Evolutionary conservation across 805 yeast genomes (phyloP).

Genomic region (Wickerhamiella azyma): DNA sequence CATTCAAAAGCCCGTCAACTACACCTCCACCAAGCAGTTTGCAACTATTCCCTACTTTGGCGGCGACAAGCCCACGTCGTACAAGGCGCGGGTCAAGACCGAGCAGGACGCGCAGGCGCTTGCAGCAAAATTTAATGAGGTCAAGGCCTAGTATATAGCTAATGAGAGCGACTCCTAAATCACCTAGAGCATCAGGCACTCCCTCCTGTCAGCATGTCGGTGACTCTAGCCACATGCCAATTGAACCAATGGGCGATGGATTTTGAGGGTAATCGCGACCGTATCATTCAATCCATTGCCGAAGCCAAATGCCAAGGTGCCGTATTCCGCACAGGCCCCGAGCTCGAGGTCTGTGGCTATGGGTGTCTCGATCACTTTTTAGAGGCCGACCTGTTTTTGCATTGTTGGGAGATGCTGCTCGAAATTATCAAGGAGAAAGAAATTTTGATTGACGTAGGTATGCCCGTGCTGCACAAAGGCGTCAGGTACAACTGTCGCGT

Average conservation of each 20-base stretch:
- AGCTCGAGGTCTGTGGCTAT: constrained; percentile 85
- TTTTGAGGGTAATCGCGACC: constrained; percentile 89
- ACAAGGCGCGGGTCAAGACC: constrained; percentile 63
- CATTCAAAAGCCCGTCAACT: constrained; percentile 44
- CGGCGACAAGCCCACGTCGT: constrained; percentile 49
- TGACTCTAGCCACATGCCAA: constrained; percentile 87
- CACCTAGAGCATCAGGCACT: too few relatives aligned
- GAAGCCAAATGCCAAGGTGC: constrained; percentile 70
- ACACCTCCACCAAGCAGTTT: constrained; percentile 46
- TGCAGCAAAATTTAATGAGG: constrained; percentile 9
- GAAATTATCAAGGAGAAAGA: constrained; percentile 57
- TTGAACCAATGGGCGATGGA: constrained; percentile 98
- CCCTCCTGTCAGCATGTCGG: constrained; percentile 16
- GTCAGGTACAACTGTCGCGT: constrained; percentile 87
- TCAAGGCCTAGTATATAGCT: constrained; percentile 1
- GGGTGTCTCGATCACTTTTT: constrained; percentile 64
- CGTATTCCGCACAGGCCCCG: constrained; percentile 87
- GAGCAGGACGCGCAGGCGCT: constrained; percentile 25
- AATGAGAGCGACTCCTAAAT: too few relatives aligned
- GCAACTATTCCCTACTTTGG: constrained; percentile 54
- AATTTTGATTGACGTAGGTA: constrained; percentile 78
- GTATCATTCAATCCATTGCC: constrained; percentile 68
- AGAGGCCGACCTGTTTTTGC: constrained; percentile 77
- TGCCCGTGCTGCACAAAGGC: constrained; percentile 82
- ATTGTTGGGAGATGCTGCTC: constrained; percentile 89